These are phyloP conservation scores for Aureobasidium sp. DNA, from an alignment of 2,329 filamentous ascomycete genomes.

Conservation along the genomic window DNA sequence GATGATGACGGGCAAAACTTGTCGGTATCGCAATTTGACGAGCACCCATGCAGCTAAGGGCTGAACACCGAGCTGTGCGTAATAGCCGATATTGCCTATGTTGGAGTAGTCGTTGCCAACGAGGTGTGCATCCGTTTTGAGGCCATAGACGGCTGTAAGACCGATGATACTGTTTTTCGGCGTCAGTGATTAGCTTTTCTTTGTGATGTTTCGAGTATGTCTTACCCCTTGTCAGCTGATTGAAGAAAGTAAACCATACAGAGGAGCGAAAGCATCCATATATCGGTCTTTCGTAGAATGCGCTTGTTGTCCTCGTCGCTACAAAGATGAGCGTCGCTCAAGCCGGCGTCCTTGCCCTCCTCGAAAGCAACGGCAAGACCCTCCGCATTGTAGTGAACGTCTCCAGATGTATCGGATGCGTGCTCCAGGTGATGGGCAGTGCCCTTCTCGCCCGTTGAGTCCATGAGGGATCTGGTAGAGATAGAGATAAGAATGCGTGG, in stretches of 20 bases:
- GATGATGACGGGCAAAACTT: slow-evolving; percentile 14
- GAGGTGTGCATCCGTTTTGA: slow-evolving; percentile 16
- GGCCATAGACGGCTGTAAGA: slow-evolving; percentile 16
- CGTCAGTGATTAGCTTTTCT: background rate
- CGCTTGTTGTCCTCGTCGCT: slow-evolving; percentile 14
- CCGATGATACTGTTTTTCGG: slow-evolving; percentile 1
- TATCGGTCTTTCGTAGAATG: slow-evolving; percentile 13
- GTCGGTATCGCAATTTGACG: slow-evolving; percentile 14
- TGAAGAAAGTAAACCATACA: slow-evolving; percentile 15
- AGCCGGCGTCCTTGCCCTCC: slow-evolving; percentile 8
- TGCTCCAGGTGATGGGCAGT: slow-evolving; percentile 1
- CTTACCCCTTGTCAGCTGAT: slow-evolving; percentile 12
- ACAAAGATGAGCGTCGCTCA: slow-evolving; percentile 11
- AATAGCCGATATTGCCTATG: slow-evolving; percentile 16
- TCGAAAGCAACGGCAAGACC: slow-evolving; percentile 12
- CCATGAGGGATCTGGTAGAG: background rate
- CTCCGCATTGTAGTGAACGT: background rate
- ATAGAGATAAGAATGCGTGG: background rate
- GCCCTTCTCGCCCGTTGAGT: slow-evolving; percentile 7
- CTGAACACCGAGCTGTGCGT: slow-evolving; percentile 13
- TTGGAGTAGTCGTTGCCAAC: slow-evolving; percentile 15
- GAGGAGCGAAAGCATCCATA: slow-evolving; percentile 13
- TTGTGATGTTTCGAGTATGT: too few relatives aligned
- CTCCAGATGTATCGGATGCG: slow-evolving; percentile 1
- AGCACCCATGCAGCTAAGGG: slow-evolving; percentile 13